Evolutionary conservation across 441 rosid species (phyloP).

Genomic region (Bocquillonia castaneifolia): DNA sequence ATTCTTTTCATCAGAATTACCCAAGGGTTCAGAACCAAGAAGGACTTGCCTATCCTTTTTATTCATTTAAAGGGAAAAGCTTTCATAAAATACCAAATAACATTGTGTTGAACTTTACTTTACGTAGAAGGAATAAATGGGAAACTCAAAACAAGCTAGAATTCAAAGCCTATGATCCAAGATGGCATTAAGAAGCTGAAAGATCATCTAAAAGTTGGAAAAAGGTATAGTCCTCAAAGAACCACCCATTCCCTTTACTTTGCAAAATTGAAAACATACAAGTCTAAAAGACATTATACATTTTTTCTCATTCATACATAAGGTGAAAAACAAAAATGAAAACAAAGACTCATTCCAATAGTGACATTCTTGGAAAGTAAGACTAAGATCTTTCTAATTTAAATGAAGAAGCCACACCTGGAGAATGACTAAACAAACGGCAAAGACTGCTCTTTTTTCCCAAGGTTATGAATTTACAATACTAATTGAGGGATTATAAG

Average conservation of each 20-base stretch:
- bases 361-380: background rate
- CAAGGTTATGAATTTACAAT: background rate
- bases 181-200: background rate
- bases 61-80: background rate
- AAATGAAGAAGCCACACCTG: background rate
- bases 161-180: background rate
- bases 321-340: too few species aligned
- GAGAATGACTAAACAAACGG: background rate
- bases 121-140: background rate
- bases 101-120: too few species aligned
- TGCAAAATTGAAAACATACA: background rate
- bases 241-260: background rate
- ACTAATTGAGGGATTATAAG: background rate
- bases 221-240: background rate
- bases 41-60: background rate
- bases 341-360: background rate
- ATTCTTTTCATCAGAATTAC: background rate
- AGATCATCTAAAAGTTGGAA: background rate
- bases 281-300: too few species aligned
- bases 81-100: too few species aligned
- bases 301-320: background rate
- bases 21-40: background rate
- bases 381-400: background rate
- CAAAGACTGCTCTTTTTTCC: background rate
- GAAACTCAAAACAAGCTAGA: conserved; percentile 1